phyloP scores from a whole-genome alignment of 2,329 filamentous ascomycete species.

The Chaetomiaceae sp. region DNA sequence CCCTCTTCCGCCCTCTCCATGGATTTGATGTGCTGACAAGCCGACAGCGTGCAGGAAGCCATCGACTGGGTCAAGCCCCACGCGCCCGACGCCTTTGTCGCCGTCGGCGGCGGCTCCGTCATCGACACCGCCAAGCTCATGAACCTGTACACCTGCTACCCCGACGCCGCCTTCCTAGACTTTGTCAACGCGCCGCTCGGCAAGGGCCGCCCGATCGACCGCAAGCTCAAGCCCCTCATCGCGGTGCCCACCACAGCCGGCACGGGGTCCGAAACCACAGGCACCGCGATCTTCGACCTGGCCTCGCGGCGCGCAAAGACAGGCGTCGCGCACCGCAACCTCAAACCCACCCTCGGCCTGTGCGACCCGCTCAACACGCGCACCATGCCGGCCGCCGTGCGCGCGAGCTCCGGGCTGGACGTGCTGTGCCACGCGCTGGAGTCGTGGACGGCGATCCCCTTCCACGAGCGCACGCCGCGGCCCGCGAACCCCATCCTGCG shows the following conservation, averaged over 20 bases:
- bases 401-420: slow-evolving; percentile 85
- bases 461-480: slow-evolving; percentile 74
- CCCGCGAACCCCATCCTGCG: slow-evolving; percentile 84
- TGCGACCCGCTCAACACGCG: slow-evolving; percentile 80
- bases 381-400: slow-evolving; percentile 93
- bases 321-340: slow-evolving; percentile 86
- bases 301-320: slow-evolving; percentile 88
- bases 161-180: slow-evolving; percentile 89
- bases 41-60: slow-evolving; percentile 82
- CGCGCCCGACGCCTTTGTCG: slow-evolving; percentile 80
- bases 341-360: slow-evolving; percentile 93
- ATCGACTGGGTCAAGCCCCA: slow-evolving; percentile 79
- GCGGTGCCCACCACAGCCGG: slow-evolving; percentile 82
- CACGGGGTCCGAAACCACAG: slow-evolving; percentile 89
- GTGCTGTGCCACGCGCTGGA: slow-evolving; percentile 94
- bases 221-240: slow-evolving; percentile 66
- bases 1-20: not conserved
- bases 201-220: slow-evolving; percentile 69
- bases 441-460: slow-evolving; percentile 97
- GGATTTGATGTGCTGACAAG: too few relatives aligned
- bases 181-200: slow-evolving; percentile 96
- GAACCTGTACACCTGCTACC: slow-evolving; percentile 90
- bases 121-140: slow-evolving; percentile 98
- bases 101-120: slow-evolving; percentile 86
- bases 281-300: slow-evolving; percentile 95